A percentile compares a stretch with the other conserved stretches of the same genome.
Evolutionary conservation across 345 rosid species (phyloP).

Genomic region (Salix dunnii): DNA sequence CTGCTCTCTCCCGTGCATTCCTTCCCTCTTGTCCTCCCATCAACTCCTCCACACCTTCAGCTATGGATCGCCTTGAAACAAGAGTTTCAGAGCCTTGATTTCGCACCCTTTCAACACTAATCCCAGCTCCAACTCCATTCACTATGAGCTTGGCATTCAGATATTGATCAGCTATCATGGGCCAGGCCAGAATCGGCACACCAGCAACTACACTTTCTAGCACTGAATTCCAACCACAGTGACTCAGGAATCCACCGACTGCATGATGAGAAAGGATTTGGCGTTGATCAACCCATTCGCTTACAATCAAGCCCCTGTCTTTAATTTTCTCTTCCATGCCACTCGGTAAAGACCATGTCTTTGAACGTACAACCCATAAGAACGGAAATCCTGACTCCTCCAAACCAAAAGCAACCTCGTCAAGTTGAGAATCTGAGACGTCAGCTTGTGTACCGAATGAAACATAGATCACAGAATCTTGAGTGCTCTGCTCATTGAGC

Average conservation of each 20-base stretch:
- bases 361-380: conserved; percentile 20
- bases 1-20: conserved; percentile 14
- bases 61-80: conserved; percentile 6
- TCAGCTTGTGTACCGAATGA: conserved; percentile 25
- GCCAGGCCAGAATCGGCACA: conserved; percentile 24
- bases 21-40: conserved; percentile 23
- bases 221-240: conserved; percentile 26
- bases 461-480: conserved; percentile 12
- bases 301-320: conserved; percentile 19
- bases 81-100: background rate
- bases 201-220: conserved; percentile 16
- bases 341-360: conserved; percentile 8
- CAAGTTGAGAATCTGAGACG: conserved; percentile 16
- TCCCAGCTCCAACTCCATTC: conserved; percentile 26
- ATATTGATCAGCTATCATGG: conserved; percentile 28
- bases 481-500: conserved; percentile 5
- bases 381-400: conserved; percentile 14
- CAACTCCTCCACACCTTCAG: conserved; percentile 22
- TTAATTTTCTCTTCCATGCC: conserved; percentile 8
- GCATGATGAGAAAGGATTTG: conserved; percentile 10
- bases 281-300: conserved; percentile 29
- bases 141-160: conserved; percentile 19
- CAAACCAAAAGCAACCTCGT: conserved; percentile 22
- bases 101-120: background rate
- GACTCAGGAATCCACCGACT: conserved; percentile 25